A percentile compares a stretch with the other conserved stretches of the same genome.
phyloP scores from a whole-genome alignment of 2,329 filamentous ascomycete species.

The Microcyclosporella mali region DNA sequence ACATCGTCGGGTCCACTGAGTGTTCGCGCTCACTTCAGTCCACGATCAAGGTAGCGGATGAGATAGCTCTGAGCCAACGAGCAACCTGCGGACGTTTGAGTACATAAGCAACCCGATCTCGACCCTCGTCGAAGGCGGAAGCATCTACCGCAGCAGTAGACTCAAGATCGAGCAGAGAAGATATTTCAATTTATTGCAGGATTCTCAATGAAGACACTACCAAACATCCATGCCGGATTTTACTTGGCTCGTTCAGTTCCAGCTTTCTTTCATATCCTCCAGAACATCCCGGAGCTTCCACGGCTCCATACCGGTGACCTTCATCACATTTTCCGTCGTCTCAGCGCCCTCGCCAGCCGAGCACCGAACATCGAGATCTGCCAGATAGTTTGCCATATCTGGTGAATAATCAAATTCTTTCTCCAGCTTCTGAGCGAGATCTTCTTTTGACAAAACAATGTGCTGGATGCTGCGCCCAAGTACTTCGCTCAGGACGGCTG shows the following conservation, averaged over 20 bases:
- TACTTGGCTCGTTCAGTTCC: background rate
- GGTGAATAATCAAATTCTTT: background rate
- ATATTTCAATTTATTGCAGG: too few species aligned
- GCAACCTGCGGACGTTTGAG: too few species aligned
- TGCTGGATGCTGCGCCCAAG: slow-evolving; percentile 10
- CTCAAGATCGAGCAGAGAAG: too few species aligned
- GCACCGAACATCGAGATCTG: slow-evolving; percentile 12
- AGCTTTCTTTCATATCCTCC: slow-evolving; percentile 8
- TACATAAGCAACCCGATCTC: too few species aligned
- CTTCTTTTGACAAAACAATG: slow-evolving; percentile 3
- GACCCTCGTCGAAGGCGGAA: too few species aligned
- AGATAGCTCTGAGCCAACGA: too few species aligned
- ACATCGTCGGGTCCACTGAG: too few species aligned
- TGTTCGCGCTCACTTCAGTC: too few species aligned
- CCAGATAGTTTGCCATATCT: slow-evolving; percentile 9
- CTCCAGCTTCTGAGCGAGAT: slow-evolving; percentile 6
- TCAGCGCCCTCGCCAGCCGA: slow-evolving; percentile 6
- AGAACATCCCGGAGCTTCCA: slow-evolving; percentile 9
- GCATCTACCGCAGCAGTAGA: too few species aligned
- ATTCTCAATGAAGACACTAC: too few species aligned
- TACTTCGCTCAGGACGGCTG: slow-evolving; percentile 7
- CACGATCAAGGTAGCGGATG: too few species aligned
- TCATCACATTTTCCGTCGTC: slow-evolving; percentile 8
- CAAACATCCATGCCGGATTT: too few species aligned
- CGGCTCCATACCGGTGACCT: slow-evolving; percentile 8